A percentile compares a stretch with the other conserved stretches of the same genome.
phyloP scores from a whole-genome alignment of 108 stramenopile genomes.

The Parmales sp. region DNA sequence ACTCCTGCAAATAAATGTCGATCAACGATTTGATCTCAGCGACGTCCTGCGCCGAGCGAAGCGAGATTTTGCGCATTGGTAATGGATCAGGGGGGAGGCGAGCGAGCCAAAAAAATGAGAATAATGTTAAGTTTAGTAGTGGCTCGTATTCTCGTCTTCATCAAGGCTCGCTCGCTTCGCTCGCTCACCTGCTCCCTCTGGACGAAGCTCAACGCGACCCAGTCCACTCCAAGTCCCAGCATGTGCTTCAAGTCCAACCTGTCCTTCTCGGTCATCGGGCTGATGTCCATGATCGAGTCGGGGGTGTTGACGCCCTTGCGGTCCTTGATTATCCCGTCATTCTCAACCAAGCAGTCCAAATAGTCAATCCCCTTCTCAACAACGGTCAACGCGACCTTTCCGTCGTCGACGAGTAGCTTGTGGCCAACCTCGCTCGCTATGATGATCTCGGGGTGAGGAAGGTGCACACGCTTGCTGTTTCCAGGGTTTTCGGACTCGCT shows the following conservation, averaged over 20 bases:
- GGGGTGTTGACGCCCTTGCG: slow-evolving; percentile 90
- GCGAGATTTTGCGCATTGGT: no score
- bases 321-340: slow-evolving; percentile 76
- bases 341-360: slow-evolving; percentile 73
- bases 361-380: slow-evolving; percentile 60
- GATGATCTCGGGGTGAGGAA: slow-evolving; percentile 93
- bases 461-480: slow-evolving; percentile 62
- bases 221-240: slow-evolving; percentile 81
- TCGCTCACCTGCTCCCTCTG: no score
- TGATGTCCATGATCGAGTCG: slow-evolving; percentile 80
- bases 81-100: no score
- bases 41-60: slow-evolving; percentile 75
- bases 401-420: slow-evolving; percentile 82
- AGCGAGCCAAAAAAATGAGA: no score
- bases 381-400: slow-evolving; percentile 84
- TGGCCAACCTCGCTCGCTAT: slow-evolving; percentile 73
- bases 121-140: no score
- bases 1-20: slow-evolving; percentile 46
- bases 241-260: slow-evolving; percentile 76
- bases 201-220: slow-evolving; percentile 90
- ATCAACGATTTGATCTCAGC: slow-evolving; percentile 68
- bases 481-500: slow-evolving; percentile 62
- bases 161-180: no score
- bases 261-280: slow-evolving; percentile 82
- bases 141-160: no score